phyloP scores from a whole-genome alignment of 306 rosid genomes.

The Geum urbanum region DNA sequence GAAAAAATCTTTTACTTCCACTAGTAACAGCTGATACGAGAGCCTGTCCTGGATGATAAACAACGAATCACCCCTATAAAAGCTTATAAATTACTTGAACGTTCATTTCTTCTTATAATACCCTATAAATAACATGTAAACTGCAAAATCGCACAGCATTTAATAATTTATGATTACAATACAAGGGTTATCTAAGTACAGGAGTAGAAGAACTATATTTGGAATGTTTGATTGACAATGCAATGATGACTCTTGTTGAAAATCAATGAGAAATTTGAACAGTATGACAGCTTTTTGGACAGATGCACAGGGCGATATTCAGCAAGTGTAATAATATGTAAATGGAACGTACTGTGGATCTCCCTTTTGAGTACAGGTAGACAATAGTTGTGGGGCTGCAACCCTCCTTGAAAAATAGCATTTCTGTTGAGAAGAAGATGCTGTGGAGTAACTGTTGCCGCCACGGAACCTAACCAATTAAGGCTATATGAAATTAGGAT shows the following conservation, averaged over 20 bases:
- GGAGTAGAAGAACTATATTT: not conserved
- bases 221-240: not conserved
- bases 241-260: not conserved
- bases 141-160: not conserved
- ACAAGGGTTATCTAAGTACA: not conserved
- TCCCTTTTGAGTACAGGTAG: conserved; percentile 80
- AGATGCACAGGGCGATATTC: not conserved
- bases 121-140: not conserved
- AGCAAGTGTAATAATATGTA: not conserved
- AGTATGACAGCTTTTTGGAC: not conserved
- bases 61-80: conserved; percentile 9
- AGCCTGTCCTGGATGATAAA: conserved; percentile 53
- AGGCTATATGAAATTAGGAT: conserved; percentile 12
- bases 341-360: conserved; percentile 57
- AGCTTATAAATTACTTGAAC: not conserved
- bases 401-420: conserved; percentile 86
- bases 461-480: conserved; percentile 51
- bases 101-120: too few relatives aligned
- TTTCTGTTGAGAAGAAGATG: conserved; percentile 83
- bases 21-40: conserved; percentile 77
- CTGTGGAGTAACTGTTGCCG: conserved; percentile 89
- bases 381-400: conserved; percentile 91
- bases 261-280: not conserved
- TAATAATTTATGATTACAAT: not conserved
- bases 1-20: conserved; percentile 78